These are phyloP conservation scores for Helianthus tuberosus DNA, from an alignment of 129 eudicot species.

Conservation along the genomic window DNA sequence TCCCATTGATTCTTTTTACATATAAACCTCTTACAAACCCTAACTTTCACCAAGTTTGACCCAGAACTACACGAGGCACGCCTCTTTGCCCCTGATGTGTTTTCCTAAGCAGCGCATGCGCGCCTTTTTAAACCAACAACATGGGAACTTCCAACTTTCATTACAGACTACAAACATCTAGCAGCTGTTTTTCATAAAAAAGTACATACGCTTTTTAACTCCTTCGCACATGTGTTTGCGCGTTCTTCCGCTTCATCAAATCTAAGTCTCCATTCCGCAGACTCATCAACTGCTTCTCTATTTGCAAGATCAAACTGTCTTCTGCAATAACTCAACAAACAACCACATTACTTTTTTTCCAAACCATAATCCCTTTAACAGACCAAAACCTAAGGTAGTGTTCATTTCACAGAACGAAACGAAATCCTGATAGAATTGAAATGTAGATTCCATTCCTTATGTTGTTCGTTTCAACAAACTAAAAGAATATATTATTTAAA, in stretches of 20 bases:
- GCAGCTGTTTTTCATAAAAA: slow-evolving; percentile 8
- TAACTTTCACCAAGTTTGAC: no score
- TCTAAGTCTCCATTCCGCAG: slow-evolving; percentile 95
- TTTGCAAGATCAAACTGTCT: slow-evolving; percentile 87
- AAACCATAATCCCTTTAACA: background rate
- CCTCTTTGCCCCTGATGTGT: no score
- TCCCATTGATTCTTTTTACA: no score
- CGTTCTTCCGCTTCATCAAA: slow-evolving; percentile 69
- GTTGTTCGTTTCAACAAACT: no score
- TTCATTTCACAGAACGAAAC: no score
- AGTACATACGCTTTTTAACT: slow-evolving; percentile 48
- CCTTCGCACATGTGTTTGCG: slow-evolving; percentile 52
- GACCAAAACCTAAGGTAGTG: background rate
- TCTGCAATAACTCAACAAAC: slow-evolving; percentile 46
- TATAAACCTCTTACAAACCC: no score
- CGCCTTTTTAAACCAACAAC: no score
- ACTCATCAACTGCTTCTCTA: slow-evolving; percentile 96
- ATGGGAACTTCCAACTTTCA: background rate
- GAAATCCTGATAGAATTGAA: no score
- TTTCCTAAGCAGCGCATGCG: no score
- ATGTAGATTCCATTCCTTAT: no score
- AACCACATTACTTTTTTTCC: background rate
- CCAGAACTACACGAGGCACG: no score
- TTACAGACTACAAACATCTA: background rate
- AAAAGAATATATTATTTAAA: no score